Base-by-base conservation (phyloP, 495 filamentous ascomycete species). In the Penicillium fimorum region DNA sequence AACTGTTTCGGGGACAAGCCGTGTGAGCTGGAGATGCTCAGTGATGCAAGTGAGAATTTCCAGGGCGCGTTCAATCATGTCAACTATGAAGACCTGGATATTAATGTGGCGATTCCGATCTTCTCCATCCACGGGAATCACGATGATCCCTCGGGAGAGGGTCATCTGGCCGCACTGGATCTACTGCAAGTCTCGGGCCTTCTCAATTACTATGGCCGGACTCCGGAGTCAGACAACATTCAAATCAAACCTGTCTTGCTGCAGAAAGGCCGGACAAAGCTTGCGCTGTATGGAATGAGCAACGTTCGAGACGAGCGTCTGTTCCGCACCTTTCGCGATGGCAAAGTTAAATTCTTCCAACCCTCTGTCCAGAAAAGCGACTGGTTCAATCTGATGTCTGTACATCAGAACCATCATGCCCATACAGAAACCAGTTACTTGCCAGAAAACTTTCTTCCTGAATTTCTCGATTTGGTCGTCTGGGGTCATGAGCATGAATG, bases 401-500 rank as follows among this genome's bases (percentile, higher is more conserved):
- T 99, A 3, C 94, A 99, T 71, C 94, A 99, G 66, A 99, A 99
- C 68, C 94, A 96, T 65, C 84, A 93, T 61, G 88, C 92, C 1
- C 87, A 97, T 65, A 96, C 88, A 3, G 84, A 91, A 37, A 97
- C 91, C 3, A 84, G 88, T 18, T 97, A 96, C 65, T 79, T 99
- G 0, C 91, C 95, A 2, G 95, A 99, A 66, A 91, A 91, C 64
- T 94, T 97, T 67, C 83, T 99, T 0, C 95, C 94, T 1, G 86
- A 88, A 5, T 99, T 96, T 66, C 72, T 97, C 37, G 90, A 99
- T 66, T 76, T 99, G 15, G 84, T 97, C 0, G 77, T 99, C 44
- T 99, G 94, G 94, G 94, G 94, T 24, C 94, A 99, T 64, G 94
- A 99, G 70, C 94, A 99, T 63, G 95, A 99, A 73, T 97, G 93